Base-by-base conservation (phyloP, 73 alveolate species). In the Paramecium caudatum region DNA sequence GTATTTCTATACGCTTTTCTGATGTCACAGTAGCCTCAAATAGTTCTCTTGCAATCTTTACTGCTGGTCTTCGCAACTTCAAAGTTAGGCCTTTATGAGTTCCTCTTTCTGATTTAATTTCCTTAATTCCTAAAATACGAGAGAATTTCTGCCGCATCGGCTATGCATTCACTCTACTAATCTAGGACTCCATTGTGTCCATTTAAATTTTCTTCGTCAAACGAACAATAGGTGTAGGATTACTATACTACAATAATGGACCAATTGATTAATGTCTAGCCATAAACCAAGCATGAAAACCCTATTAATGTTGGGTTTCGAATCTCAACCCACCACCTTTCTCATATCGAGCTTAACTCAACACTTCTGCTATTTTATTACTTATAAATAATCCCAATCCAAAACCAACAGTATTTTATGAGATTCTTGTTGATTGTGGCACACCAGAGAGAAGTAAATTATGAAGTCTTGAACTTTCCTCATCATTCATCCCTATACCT, bases 401-500 rank as follows among this genome's bases (percentile, higher is more conserved):
- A 43, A 74, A 74, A 15, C 88, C 88, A 15, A 19, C 88, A 15
- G 69, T 27, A 74, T 74, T 74, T 74, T 74, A 8, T n/a, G 69
- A 41, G 23, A 74, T 43, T 39, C 45, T 45, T 23, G 65, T 30
- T 2, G 69, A 10, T 41, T 37, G 19, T 16, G 88, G 62, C 3
- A 74, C 37, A 4, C 88, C 88, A 9, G 62, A 74, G 8, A 25
- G 19, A 4, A 74, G 21, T 3, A 74, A 45, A 13, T 37, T 5
- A 39, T 43, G 43, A 8, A 74, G 32, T n/a, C 88, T 5, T 41
- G 36, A 63, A 2, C 8, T 27, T 74, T 74, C 88, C 8, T 74
- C 88, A 15, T 74, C 5, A 15, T 37, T 74, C 88, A 74, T 74
- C 43, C 88, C 88, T 10, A 74, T 74, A 2, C 88, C 88, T 27